A percentile compares a stretch with the other conserved stretches of the same genome.
Evolutionary conservation across 75 land plant genomes (phyloP).

Genomic region (Chamaecyparis obtusa): DNA sequence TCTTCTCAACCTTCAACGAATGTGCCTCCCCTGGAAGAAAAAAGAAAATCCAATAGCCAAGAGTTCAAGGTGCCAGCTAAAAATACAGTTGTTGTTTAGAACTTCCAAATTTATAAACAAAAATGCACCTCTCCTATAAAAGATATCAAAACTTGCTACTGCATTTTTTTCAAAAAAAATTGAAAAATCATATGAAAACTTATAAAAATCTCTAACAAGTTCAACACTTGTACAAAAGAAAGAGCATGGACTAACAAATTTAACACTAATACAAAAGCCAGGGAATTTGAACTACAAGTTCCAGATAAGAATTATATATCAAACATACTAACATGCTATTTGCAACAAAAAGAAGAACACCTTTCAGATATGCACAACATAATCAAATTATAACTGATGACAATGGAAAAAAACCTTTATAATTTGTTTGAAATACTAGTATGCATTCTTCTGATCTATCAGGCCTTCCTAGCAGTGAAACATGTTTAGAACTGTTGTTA

Average conservation of each 20-base stretch:
- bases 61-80: neutral
- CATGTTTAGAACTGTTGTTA: no score
- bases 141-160: neutral
- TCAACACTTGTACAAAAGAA: neutral
- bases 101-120: no score
- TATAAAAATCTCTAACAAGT: neutral
- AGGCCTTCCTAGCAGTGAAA: neutral
- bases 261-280: neutral
- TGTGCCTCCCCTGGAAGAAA: slow-evolving; percentile 65
- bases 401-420: neutral
- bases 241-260: neutral
- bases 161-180: neutral
- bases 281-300: neutral
- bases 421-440: neutral
- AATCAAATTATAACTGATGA: neutral
- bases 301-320: neutral
- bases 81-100: neutral
- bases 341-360: neutral
- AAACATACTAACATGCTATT: neutral
- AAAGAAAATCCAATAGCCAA: neutral
- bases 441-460: neutral
- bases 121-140: neutral
- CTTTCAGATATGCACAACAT: neutral
- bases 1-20: slow-evolving; percentile 68
- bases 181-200: neutral